phyloP scores from a whole-genome alignment of 2,329 filamentous ascomycete species.

The Penicillium thymicola region DNA sequence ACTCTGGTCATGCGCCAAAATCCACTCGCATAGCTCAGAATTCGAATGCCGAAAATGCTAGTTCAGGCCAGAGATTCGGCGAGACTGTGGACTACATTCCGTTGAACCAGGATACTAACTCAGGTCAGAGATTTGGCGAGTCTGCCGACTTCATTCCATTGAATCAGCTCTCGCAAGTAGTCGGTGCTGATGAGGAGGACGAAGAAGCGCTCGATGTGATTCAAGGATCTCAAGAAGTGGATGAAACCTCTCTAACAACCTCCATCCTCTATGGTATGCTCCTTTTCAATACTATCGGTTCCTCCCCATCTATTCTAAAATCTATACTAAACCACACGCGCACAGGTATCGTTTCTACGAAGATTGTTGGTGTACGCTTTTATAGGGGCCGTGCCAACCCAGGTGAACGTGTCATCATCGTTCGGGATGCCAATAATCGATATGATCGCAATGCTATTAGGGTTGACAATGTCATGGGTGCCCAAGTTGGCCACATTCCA shows the following conservation, averaged over 20 bases:
- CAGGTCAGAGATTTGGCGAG: slow-evolving; percentile 30
- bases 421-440: slow-evolving; percentile 64
- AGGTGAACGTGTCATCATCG: slow-evolving; percentile 62
- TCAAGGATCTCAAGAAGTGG: slow-evolving; percentile 32
- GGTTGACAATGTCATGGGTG: slow-evolving; percentile 70
- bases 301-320: not conserved
- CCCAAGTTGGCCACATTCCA: slow-evolving; percentile 77
- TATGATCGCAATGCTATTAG: slow-evolving; percentile 75
- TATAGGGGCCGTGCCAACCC: slow-evolving; percentile 61
- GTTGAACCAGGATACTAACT: not conserved
- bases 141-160: slow-evolving; percentile 30
- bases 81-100: slow-evolving; percentile 9
- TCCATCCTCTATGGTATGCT: slow-evolving; percentile 42
- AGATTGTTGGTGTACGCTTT: slow-evolving; percentile 61
- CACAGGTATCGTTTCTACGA: slow-evolving; percentile 44
- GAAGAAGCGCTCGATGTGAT: slow-evolving; percentile 33
- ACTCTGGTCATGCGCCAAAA: not conserved
- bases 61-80: slow-evolving; percentile 28
- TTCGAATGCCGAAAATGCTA: slow-evolving; percentile 5
- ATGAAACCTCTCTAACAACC: slow-evolving; percentile 35
- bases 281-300: not conserved
- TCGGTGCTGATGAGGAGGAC: slow-evolving; percentile 37
- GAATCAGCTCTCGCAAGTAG: slow-evolving; percentile 28
- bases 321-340: not conserved
- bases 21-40: not conserved